phyloP scores from a whole-genome alignment of 1,284 basidiomycete genomes.

The Tetrapyrgos nigripes region DNA sequence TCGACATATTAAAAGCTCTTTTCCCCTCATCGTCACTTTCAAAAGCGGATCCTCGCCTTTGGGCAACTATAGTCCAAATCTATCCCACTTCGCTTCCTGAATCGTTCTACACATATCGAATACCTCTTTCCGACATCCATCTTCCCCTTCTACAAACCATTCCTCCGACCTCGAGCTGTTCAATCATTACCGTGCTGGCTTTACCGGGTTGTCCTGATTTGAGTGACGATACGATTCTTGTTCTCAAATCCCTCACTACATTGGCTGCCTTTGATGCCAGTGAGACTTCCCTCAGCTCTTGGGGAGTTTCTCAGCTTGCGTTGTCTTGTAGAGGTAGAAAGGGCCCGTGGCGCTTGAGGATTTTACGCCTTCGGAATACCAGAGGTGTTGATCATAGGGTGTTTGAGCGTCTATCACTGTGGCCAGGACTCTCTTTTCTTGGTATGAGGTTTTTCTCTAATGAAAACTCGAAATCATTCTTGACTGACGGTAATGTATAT shows the following conservation, averaged over 20 bases:
- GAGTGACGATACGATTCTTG: conserved; percentile 57
- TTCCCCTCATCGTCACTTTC: conserved; percentile 37
- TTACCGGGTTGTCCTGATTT: conserved; percentile 57
- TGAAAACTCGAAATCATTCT: background rate
- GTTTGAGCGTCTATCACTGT: conserved; percentile 45
- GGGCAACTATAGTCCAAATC: conserved; percentile 66
- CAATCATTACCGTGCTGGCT: conserved; percentile 67
- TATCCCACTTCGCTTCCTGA: conserved; percentile 55
- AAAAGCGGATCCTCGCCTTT: conserved; percentile 60
- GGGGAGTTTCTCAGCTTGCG: conserved; percentile 55
- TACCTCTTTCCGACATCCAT: conserved; percentile 59
- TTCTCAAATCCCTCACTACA: conserved; percentile 55
- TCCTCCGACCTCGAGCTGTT: conserved; percentile 57
- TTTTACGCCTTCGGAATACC: conserved; percentile 59
- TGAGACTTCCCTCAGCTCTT: conserved; percentile 53
- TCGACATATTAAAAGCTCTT: conserved; percentile 44
- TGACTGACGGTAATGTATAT: conserved; percentile 10
- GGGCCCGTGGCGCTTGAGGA: conserved; percentile 64
- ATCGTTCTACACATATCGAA: conserved; percentile 44
- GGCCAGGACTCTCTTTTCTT: conserved; percentile 61
- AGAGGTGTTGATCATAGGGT: conserved; percentile 47
- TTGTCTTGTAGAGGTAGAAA: conserved; percentile 38
- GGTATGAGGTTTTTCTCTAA: conserved; percentile 43
- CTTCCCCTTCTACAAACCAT: conserved; percentile 65
- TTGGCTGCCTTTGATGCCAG: conserved; percentile 69